Evolutionary conservation across 2,329 filamentous ascomycete genomes (phyloP), one percentile per base, ranked within the genome.

Genomic region (Colletotrichum cuscutae): DNA sequence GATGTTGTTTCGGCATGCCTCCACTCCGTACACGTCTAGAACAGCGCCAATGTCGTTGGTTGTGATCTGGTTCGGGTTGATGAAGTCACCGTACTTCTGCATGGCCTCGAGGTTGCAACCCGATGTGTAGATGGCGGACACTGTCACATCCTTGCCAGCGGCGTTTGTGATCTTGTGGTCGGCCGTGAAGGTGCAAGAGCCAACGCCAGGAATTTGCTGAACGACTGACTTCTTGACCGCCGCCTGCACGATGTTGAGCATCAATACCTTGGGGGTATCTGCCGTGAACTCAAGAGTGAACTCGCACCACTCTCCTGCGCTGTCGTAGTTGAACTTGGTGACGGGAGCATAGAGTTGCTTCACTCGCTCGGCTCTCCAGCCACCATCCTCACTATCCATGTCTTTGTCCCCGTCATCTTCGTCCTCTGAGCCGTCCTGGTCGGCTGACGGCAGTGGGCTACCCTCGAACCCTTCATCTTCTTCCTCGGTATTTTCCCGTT

Each of bases 41-140:
- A 98, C 94, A 49, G 95, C 91, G 46, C 92, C 92, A 76, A 98
- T 95, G 78, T 97, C 96, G 85, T 99, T 99, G 76, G 96, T 98
- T 82, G 93, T 91, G 78, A 98, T 92, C 68, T 89, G 90, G 84
- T 98, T 91, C 1, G 95, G 94, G 82, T 98, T 92, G 84, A 98
- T 94, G 81, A 93, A 91, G 79, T 97, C 90, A 77, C 93, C 90
- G 82, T 95, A 97, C 73, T 93, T 91, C 81, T 97, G 95, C 93
- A 99, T 98, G 30, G 95, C 95, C 75, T 90, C 88, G 54, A 99
- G 87, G 82, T 98, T 99, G 77, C 95, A 93, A 72, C 97, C 97
- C 30, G 93, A 90, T 1, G 95, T 96, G 77, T 95, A 89, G 67
- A 98, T 90, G 56, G 91, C 87, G 3, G 87, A 81, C 67, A 89